Conservation (phyloP, 2,329 filamentous ascomycete genomes). For the Sclerotinia nivalis region DNA sequence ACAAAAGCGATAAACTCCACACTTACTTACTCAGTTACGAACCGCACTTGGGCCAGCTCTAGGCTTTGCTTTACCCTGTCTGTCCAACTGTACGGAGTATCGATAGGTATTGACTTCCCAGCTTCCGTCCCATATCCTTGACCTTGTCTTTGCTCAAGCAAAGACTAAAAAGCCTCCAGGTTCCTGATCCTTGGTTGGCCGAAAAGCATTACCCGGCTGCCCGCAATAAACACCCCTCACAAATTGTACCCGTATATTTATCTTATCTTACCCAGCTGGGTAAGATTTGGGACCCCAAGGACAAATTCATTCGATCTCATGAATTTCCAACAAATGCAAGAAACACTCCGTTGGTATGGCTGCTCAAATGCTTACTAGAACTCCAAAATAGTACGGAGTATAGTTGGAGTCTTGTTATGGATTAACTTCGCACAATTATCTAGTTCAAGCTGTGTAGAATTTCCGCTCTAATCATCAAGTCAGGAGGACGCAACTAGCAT, state of each 20-base stretch:
- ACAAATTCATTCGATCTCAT: constrained; percentile 13
- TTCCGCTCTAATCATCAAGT: neutral
- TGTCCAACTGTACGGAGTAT: constrained; percentile 15
- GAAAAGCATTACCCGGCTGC: constrained; percentile 15
- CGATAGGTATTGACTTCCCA: constrained; percentile 9
- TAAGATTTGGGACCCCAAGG: constrained; percentile 8
- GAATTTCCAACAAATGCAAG: constrained; percentile 22
- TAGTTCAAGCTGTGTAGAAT: neutral
- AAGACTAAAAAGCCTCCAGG: neutral
- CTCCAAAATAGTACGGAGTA: neutral
- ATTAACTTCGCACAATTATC: neutral
- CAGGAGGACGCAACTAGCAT: constrained; percentile 3
- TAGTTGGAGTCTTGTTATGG: neutral
- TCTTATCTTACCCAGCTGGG: constrained; percentile 12
- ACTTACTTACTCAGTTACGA: constrained; percentile 1
- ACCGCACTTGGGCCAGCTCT: constrained; percentile 18
- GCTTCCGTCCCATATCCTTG: constrained; percentile 5
- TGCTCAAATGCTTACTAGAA: constrained; percentile 20
- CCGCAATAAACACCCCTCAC: constrained; percentile 7
- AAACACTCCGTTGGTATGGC: constrained; percentile 12
- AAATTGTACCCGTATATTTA: constrained; percentile 5
- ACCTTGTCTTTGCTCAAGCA: constrained; percentile 6
- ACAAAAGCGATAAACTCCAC: constrained; percentile 14
- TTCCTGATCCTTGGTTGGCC: constrained; percentile 1
- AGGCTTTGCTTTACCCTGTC: constrained; percentile 17